Conservation (phyloP, 345 rosid species). For the Acer negundo region DNA sequence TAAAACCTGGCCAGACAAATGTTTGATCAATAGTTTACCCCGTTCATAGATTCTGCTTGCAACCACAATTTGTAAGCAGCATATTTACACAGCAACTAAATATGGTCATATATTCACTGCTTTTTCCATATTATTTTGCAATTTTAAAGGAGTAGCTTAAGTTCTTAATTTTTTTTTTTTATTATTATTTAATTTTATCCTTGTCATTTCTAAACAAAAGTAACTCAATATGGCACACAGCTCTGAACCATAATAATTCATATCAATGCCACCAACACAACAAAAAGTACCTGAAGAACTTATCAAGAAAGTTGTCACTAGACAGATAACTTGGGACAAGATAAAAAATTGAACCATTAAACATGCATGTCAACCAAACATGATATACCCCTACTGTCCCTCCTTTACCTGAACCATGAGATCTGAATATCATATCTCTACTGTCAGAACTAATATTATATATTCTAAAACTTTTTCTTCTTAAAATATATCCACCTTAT, state of each 20-base stretch:
- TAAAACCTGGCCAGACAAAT: background rate
- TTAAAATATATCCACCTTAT: background rate
- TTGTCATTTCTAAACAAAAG: background rate
- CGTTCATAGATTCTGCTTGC: background rate
- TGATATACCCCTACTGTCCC: background rate
- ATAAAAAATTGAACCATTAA: background rate
- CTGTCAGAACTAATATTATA: background rate
- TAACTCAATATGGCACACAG: background rate
- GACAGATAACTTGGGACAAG: background rate
- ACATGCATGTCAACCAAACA: background rate
- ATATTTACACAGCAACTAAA: conserved; percentile 2
- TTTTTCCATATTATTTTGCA: background rate
- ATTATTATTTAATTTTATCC: too few species aligned
- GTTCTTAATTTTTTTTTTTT: background rate
- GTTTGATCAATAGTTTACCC: background rate
- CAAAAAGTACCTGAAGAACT: background rate
- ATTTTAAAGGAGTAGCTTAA: background rate
- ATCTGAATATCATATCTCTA: background rate
- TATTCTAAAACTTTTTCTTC: background rate
- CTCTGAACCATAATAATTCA: background rate
- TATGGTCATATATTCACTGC: background rate
- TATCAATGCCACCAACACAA: background rate
- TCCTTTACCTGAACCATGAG: background rate
- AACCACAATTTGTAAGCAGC: background rate
- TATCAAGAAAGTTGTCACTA: background rate